Evolutionary conservation across 305 asterid genomes (phyloP), one percentile per base, ranked within the genome.

Genomic region (Rubia occidens): DNA sequence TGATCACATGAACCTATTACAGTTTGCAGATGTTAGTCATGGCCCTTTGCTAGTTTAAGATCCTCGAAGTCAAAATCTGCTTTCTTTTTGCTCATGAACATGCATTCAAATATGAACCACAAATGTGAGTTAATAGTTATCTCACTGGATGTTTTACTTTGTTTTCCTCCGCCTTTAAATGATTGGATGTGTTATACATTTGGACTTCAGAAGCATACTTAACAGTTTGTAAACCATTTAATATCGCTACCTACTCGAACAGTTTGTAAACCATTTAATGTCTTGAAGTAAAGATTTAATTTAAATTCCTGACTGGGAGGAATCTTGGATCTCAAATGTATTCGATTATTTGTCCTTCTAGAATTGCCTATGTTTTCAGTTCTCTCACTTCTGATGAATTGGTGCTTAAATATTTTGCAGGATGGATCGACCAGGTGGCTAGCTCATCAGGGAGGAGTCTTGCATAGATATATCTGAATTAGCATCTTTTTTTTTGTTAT

Each of bases 121-220:
- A n/a, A 40, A 40, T 42, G 17, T 10, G 49, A n/a, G 54, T 18
- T 42, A 14, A 1, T n/a, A n/a, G 35, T 1, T 40, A 42, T 40
- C 68, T 64, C 15, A 64, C 24, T 64, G 32, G 51, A 37, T 37
- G 49, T 63, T 63, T 63, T 17, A 40, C 32, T 60, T 60, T 32
- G 5, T 32, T 14, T 20, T 58, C 35, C 35, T 20, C 20, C 20
- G n/a, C n/a, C 58, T 51, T 4, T 51, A 4, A 14, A 7, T 51
- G 58, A 51, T 51, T 13, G 58, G 58, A 51, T 51, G 58, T 3
- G 20, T 13, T 51, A 18, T 51, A 51, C 18, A 13, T 13, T 51
- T 18, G 20, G 58, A 51, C 20, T 51, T 51, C 2, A 13, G 58
- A 51, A 17, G 58, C 20, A 51, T 17, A 51, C n/a, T 5, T 54